A percentile compares a stretch with the other conserved stretches of the same genome.
These are phyloP conservation scores for Rosa lucieae DNA, from an alignment of 306 rosid genomes.

Conservation along the genomic window DNA sequence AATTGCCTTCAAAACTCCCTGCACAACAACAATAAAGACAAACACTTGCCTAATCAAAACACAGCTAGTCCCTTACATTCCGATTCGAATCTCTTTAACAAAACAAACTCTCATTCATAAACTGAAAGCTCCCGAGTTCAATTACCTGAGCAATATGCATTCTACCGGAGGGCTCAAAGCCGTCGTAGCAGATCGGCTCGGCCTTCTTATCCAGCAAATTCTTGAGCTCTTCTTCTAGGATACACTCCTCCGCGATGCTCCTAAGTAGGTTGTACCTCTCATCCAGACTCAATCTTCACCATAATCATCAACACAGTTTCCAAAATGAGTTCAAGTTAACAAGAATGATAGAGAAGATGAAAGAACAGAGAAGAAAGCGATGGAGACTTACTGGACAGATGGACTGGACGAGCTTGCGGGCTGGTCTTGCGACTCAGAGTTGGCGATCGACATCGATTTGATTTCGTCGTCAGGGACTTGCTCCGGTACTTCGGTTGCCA, in stretches of 20 bases:
- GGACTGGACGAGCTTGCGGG: constrained; percentile 35
- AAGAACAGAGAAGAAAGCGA: neutral
- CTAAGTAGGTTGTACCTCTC: constrained; percentile 56
- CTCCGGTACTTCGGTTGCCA: constrained; percentile 30
- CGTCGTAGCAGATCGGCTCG: constrained; percentile 74
- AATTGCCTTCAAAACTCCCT: constrained; percentile 79
- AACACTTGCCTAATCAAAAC: neutral
- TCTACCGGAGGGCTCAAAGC: constrained; percentile 87
- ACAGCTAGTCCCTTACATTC: too few species aligned
- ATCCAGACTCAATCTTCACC: constrained; percentile 44
- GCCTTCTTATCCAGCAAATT: constrained; percentile 62
- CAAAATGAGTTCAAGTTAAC: too few species aligned
- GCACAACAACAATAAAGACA: constrained; percentile 3
- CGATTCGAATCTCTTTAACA: too few species aligned
- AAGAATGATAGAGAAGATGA: neutral
- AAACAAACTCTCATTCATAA: too few species aligned
- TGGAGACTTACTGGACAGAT: constrained; percentile 23
- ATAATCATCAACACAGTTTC: neutral
- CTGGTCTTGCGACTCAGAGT: constrained; percentile 5
- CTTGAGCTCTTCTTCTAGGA: constrained; percentile 71
- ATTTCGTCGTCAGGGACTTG: constrained; percentile 27
- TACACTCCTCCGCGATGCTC: constrained; percentile 82
- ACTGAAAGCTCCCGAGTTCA: neutral
- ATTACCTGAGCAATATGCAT: constrained; percentile 96
- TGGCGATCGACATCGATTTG: constrained; percentile 41